Conservation (phyloP, 768 basidiomycete species). For the Lactarius trivialis region DNA sequence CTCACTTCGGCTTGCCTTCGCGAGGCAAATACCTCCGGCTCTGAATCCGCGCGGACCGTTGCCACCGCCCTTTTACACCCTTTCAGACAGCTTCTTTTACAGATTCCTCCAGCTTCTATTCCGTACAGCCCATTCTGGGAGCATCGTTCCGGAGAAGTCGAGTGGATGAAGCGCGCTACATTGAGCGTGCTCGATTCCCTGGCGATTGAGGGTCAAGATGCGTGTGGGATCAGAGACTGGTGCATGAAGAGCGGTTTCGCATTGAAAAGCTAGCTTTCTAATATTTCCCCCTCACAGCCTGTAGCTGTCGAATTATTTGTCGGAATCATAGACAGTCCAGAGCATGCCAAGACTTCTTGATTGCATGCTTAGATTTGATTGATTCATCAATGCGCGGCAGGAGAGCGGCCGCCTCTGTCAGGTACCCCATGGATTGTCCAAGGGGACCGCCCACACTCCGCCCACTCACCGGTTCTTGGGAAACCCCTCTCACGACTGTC, state of each 20-base stretch:
- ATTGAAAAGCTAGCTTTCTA: not conserved
- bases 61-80: constrained; percentile 39
- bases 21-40: constrained; percentile 28
- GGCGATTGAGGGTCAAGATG: not conserved
- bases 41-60: constrained; percentile 32
- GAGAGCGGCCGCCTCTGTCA: not conserved
- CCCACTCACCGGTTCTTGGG: not conserved
- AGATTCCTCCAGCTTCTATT: constrained; percentile 19
- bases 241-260: constrained; percentile 6
- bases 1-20: constrained; percentile 50
- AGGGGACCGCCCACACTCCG: no score
- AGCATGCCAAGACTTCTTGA: not conserved
- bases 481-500: not conserved
- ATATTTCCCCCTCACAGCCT: not conserved
- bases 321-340: not conserved
- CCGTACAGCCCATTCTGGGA: constrained; percentile 18
- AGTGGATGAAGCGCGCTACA: constrained; percentile 27
- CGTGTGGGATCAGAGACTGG: constrained; percentile 16
- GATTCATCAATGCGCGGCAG: not conserved
- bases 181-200: constrained; percentile 4
- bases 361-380: not conserved
- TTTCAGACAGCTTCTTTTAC: constrained; percentile 32
- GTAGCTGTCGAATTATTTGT: not conserved
- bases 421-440: not conserved
- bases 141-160: constrained; percentile 27